Evolutionary conservation across 495 filamentous ascomycete genomes (phyloP).

Genomic region (Tirmania nivea): DNA sequence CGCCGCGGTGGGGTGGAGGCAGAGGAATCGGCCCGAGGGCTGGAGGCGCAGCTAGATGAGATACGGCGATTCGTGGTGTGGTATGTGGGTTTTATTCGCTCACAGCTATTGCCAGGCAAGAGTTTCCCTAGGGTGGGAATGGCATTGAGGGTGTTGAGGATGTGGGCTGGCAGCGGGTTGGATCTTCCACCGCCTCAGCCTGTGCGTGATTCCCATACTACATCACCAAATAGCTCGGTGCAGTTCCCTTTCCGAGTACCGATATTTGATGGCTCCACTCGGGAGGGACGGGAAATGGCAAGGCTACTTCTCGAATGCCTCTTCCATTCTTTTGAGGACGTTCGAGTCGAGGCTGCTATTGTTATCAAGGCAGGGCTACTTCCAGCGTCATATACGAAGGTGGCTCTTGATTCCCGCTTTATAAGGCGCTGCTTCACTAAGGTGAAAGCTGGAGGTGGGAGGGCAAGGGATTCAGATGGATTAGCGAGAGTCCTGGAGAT

Average conservation of each 20-base stretch:
- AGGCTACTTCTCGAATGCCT: constrained; percentile 50
- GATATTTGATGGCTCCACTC: constrained; percentile 3
- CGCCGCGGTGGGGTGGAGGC: constrained; percentile 2
- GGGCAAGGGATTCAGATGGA: constrained; percentile 9
- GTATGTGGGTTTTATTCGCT: constrained; percentile 48
- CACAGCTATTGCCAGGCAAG: constrained; percentile 48
- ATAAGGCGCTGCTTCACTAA: constrained; percentile 4
- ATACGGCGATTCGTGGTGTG: constrained; percentile 41
- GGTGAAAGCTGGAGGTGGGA: constrained; percentile 16
- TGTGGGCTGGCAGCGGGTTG: constrained; percentile 37
- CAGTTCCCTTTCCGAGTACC: constrained; percentile 1
- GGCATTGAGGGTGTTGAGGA: constrained; percentile 41
- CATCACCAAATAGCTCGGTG: constrained; percentile 4
- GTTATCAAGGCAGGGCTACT: constrained; percentile 16
- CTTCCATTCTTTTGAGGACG: constrained; percentile 81
- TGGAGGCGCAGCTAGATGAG: constrained; percentile 16
- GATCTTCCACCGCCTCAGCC: constrained; percentile 4
- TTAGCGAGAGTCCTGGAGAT: constrained; percentile 1
- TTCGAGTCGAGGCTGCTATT: constrained; percentile 41
- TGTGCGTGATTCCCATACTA: too few species aligned
- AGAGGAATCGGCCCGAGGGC: constrained; percentile 1
- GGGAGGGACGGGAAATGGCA: background rate
- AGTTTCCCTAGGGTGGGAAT: constrained; percentile 79
- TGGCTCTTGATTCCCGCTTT: background rate
- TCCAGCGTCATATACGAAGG: background rate